phyloP scores from a whole-genome alignment of 2,329 filamentous ascomycete genomes.

The Aspergillus floridensis region DNA sequence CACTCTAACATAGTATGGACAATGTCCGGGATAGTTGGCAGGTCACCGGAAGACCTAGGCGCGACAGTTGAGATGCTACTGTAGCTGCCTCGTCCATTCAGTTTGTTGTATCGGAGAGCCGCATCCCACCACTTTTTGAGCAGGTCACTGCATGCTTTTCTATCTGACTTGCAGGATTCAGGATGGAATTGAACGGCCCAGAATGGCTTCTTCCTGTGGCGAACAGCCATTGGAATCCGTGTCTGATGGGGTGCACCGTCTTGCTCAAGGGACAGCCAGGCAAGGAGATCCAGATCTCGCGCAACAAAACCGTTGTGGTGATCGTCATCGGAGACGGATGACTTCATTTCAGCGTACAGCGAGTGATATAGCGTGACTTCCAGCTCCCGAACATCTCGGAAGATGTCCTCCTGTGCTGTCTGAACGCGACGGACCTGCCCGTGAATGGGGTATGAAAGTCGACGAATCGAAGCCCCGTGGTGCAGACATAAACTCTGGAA shows the following conservation, averaged over 20 bases:
- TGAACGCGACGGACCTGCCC: constrained; percentile 72
- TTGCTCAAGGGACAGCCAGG: constrained; percentile 56
- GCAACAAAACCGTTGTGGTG: constrained; percentile 15
- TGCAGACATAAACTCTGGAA: constrained; percentile 76
- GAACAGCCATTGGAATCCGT: constrained; percentile 71
- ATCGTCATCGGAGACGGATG: background rate
- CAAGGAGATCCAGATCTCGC: constrained; percentile 53
- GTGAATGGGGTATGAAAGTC: constrained; percentile 71
- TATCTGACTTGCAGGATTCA: constrained; percentile 77
- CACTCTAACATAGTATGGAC: constrained; percentile 47
- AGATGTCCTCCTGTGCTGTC: constrained; percentile 63
- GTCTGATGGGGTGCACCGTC: constrained; percentile 28
- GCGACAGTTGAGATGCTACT: constrained; percentile 19
- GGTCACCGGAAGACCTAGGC: constrained; percentile 18
- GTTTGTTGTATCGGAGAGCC: constrained; percentile 60
- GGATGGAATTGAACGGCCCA: constrained; percentile 91
- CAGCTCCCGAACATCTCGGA: constrained; percentile 59
- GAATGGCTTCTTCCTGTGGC: constrained; percentile 67
- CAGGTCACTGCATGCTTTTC: constrained; percentile 57
- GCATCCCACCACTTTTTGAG: constrained; percentile 73
- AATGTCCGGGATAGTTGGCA: constrained; percentile 34
- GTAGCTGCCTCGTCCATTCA: constrained; percentile 24
- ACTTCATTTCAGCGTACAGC: constrained; percentile 48
- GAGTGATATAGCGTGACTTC: constrained; percentile 76
- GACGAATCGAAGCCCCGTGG: constrained; percentile 65